Base-by-base conservation (phyloP, 805 yeast species). In the Jamesozyma hellenica region DNA sequence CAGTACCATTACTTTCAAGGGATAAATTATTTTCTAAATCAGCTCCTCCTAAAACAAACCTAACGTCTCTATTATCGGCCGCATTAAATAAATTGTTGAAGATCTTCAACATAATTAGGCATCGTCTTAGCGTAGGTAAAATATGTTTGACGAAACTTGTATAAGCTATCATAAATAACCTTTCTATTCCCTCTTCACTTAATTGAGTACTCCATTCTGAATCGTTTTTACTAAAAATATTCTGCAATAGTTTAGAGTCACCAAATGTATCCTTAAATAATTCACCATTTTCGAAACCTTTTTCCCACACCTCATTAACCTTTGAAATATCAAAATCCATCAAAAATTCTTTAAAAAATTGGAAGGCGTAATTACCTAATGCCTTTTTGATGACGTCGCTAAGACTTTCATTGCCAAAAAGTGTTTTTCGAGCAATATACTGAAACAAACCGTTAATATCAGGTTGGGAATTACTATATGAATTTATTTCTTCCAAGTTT, bases 91-190 rank as follows among this genome's bases (percentile, higher is more conserved):
- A 43, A 7, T 50, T 46, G 32, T 56, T 55, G 34, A 66, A 44
- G n/a, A 54, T 55, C 32, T 50, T 53, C 17, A 61, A 35, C 42
- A 66, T 59, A 6, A 59, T 55, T 36, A 56, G 34, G 37, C 56
- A 61, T 33, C 61, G 55, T 36, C 61, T 49, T 30, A 56, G 35
- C 1, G 56, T 50, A 3, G 57, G 60, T 14, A 53, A 42, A 13
- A 56, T 28, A 31, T 49, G 51, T 32, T 41, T 52, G 30, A 53
- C 29, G 11, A 53, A 28, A 35, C 44, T 44, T 1, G 56, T 47
- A 36, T 50, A 55, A 12, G 28, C 18, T 12, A 13, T 42, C 35
- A 27, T 35, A 34, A 2, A 44, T 19, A 29, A 9, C 14, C 10
- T 29, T n/a, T 29, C 11, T 9, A 29, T 15, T 29, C 10, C 4